Evolutionary conservation across 2,329 filamentous ascomycete species (phyloP).

Genomic region (Ophiostoma quercus): DNA sequence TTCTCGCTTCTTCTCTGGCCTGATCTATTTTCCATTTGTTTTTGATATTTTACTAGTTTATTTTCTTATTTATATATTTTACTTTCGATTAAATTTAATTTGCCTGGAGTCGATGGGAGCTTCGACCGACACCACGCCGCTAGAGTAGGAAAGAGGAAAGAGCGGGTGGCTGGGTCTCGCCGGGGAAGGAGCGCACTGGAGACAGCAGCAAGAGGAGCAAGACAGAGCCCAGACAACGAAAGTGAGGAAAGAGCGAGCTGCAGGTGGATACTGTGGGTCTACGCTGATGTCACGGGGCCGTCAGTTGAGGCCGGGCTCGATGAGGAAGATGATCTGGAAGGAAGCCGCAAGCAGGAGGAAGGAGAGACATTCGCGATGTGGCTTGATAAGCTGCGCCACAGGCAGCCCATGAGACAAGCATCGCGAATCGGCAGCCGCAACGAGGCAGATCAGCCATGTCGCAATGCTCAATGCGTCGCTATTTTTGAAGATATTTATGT

Average conservation of each 20-base stretch:
- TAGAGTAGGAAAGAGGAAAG: neutral
- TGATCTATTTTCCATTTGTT: conserved; percentile 8
- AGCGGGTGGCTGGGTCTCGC: conserved; percentile 21
- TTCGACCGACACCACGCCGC: conserved; percentile 1
- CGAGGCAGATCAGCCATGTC: neutral
- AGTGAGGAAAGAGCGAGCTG: neutral
- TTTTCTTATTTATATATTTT: conserved; percentile 13
- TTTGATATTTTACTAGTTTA: conserved; percentile 15
- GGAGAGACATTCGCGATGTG: neutral
- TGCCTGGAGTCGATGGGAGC: neutral
- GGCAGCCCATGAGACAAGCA: neutral
- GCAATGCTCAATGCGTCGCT: neutral
- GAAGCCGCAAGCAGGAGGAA: neutral
- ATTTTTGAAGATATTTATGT: neutral
- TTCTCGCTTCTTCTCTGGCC: conserved; percentile 8
- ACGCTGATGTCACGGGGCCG: conserved; percentile 22
- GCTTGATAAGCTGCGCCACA: neutral
- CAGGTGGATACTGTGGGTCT: conserved; percentile 19
- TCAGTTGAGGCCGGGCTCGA: neutral
- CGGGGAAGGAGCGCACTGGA: conserved; percentile 7
- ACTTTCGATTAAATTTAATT: neutral
- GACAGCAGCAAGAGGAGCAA: conserved; percentile 8
- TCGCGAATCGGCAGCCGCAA: neutral
- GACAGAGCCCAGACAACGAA: neutral
- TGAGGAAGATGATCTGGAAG: neutral